Percentiles rank a stretch among this genome's conserved stretches.
phyloP scores from a whole-genome alignment of 140 eudicot genomes.

The Cichorium intybus region DNA sequence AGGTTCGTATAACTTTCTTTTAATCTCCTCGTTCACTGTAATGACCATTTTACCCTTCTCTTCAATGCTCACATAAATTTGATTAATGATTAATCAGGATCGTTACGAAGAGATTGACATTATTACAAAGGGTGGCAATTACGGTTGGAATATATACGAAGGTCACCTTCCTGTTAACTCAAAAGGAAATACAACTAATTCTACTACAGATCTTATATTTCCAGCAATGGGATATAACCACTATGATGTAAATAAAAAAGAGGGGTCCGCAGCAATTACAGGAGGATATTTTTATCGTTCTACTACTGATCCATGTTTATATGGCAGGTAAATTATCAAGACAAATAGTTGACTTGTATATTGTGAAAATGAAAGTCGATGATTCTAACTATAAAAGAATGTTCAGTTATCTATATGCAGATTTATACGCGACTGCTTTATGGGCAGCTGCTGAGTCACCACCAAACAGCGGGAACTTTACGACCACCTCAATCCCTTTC shows the following conservation, averaged over 20 bases:
- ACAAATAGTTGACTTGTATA: no score
- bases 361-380: background rate
- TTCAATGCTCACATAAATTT: no score
- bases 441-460: conserved; percentile 87
- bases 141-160: conserved; percentile 80
- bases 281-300: conserved; percentile 84
- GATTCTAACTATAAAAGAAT: conserved; percentile 25
- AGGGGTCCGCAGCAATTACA: conserved; percentile 79
- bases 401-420: conserved; percentile 78
- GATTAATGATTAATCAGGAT: conserved; percentile 42
- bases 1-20: conserved; percentile 37
- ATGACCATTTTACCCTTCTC: background rate
- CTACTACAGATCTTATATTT: conserved; percentile 48
- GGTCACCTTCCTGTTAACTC: conserved; percentile 52
- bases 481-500: conserved; percentile 49
- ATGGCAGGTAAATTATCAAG: conserved; percentile 58
- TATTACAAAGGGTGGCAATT: conserved; percentile 87
- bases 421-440: conserved; percentile 61
- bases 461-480: conserved; percentile 68
- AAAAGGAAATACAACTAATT: conserved; percentile 30
- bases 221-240: conserved; percentile 78
- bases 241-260: conserved; percentile 53
- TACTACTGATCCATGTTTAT: conserved; percentile 77
- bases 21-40: no score
- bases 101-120: conserved; percentile 82